Conservation (phyloP, 2,329 filamentous ascomycete genomes). For the Colletotrichum somersetense region DNA sequence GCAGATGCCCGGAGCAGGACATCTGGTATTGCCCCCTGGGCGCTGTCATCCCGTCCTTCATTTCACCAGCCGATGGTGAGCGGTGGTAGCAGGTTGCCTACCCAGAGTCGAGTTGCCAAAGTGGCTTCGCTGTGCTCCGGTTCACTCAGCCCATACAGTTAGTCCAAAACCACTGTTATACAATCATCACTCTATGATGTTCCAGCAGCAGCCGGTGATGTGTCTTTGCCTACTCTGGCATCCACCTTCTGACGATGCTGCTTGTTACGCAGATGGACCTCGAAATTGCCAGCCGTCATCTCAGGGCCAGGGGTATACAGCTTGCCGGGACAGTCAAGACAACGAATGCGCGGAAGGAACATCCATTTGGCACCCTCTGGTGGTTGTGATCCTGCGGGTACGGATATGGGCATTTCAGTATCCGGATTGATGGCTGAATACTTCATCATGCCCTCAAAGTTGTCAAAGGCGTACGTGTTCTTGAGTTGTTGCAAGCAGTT, state of each 20-base stretch:
- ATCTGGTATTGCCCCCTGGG: background rate
- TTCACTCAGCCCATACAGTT: background rate
- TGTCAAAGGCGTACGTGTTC: constrained; percentile 81
- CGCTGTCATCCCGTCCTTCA: background rate
- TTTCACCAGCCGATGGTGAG: background rate
- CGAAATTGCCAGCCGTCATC: constrained; percentile 89
- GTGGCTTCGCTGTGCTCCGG: constrained; percentile 10
- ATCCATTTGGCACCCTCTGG: constrained; percentile 79
- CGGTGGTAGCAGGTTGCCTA: background rate
- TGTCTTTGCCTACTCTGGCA: constrained; percentile 47
- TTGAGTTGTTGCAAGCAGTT: constrained; percentile 78
- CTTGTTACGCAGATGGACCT: constrained; percentile 90
- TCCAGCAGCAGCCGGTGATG: constrained; percentile 32
- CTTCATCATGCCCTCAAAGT: constrained; percentile 92
- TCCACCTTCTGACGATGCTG: constrained; percentile 79
- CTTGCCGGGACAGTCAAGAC: constrained; percentile 92
- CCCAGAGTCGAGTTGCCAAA: background rate
- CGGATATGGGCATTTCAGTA: constrained; percentile 74
- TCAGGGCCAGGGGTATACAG: constrained; percentile 92
- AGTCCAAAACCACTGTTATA: background rate
- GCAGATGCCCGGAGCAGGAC: background rate
- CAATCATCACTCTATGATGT: constrained; percentile 13
- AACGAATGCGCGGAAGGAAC: constrained; percentile 90
- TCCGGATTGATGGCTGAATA: constrained; percentile 83
- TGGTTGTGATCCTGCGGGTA: constrained; percentile 60